Evolutionary conservation across 1,284 basidiomycete genomes (phyloP), one percentile per base, ranked within the genome.

Genomic region (Apiotrichum porosum): DNA sequence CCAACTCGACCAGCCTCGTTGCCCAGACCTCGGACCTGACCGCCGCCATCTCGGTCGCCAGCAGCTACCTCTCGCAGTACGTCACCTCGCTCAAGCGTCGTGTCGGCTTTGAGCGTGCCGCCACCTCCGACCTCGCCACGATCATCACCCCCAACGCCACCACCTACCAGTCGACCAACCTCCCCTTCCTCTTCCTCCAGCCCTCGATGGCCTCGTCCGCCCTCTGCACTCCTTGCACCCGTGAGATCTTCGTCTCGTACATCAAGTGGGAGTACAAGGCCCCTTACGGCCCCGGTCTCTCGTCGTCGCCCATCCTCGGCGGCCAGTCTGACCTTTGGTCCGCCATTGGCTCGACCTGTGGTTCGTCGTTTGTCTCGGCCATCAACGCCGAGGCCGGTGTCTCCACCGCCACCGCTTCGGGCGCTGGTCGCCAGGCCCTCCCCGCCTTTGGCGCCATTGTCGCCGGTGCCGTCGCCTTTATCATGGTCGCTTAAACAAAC

Each of bases 141-240:
- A 68, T 75, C 48, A 62, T 76, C 60, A 69, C 72, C 44, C 86
- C 87, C 54, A 86, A 91, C 76, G 72, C 78, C 33, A 80, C 80
- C 12, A 83, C 82, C 15, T 89, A 81, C 77, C 63, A 73, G 51
- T 47, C 63, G 31, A 78, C 78, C 69, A 85, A 86, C 76, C 72
- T 93, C 44, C 76, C 82, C 34, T 93, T 89, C 85, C 76, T 94
- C 58, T 83, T 86, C 82, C 79, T 87, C 62, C 69, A 77, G 46
- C 75, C 83, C 37, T 57, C 65, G 56, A 76, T 81, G 67, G 32
- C 77, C 40, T 71, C 76, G 28, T 62, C 70, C 34, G 49, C 74
- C 32, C 82, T 93, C 47, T 95, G 91, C 82, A 83, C 80, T 3
- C 63, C 83, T 5, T 95, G 91, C 82, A 83, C 87, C 15, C 81